These are phyloP conservation scores for Agapanthus africanus DNA, from an alignment of 106 monocot species.

Conservation along the genomic window DNA sequence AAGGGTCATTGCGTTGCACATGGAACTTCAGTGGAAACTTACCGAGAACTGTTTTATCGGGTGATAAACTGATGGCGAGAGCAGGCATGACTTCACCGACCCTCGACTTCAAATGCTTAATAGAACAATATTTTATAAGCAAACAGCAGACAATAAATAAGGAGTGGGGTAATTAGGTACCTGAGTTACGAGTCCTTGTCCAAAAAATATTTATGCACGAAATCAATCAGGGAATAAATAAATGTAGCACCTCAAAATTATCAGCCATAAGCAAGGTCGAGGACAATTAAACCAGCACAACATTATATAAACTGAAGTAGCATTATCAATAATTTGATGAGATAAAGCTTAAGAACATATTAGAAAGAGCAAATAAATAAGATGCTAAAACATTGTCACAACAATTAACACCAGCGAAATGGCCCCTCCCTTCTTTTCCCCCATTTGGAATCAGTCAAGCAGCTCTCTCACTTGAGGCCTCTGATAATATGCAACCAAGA, in stretches of 20 bases:
- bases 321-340: too few relatives aligned
- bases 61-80: conserved; percentile 67
- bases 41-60: conserved; percentile 79
- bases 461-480: not conserved
- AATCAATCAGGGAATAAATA: not conserved
- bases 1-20: not conserved
- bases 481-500: too few relatives aligned
- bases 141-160: too few relatives aligned
- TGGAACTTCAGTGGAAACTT: conserved; percentile 12
- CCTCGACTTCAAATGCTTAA: conserved; percentile 57
- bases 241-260: too few relatives aligned
- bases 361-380: not conserved
- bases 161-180: not conserved
- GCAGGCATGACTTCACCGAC: conserved; percentile 81
- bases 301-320: too few relatives aligned
- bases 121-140: not conserved
- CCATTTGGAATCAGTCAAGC: not conserved
- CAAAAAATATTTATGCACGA: not conserved
- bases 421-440: not conserved
- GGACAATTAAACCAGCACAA: too few relatives aligned
- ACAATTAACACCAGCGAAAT: not conserved
- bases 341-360: not conserved
- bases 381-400: not conserved
- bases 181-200: too few relatives aligned
- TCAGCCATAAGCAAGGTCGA: not conserved